These are phyloP conservation scores for Cicer arietinum DNA, from an alignment of 306 rosid species.

Conservation along the genomic window DNA sequence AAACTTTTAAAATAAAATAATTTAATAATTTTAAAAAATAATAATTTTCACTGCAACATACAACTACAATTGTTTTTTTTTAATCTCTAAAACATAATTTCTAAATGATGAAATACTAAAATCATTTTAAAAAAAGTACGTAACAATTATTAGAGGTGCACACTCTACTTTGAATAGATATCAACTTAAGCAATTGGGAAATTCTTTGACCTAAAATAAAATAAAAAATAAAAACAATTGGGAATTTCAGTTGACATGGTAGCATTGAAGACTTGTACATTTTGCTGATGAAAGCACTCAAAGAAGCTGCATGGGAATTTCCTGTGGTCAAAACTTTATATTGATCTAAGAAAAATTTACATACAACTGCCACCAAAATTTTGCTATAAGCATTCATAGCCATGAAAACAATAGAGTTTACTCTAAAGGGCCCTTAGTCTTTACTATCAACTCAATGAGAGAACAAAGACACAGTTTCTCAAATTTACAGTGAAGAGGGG, in stretches of 20 bases:
- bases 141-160: too few species aligned
- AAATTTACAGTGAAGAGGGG: constrained; percentile 79
- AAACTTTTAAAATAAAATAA: too few species aligned
- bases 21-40: too few species aligned
- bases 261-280: background rate
- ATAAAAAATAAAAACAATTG: too few species aligned
- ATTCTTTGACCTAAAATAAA: too few species aligned
- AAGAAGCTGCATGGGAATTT: constrained; percentile 34
- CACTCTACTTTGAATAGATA: too few species aligned
- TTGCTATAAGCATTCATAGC: constrained; percentile 59
- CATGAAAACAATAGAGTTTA: constrained; percentile 53
- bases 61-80: too few species aligned
- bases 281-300: constrained; percentile 39
- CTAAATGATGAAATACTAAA: too few species aligned
- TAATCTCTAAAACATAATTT: too few species aligned
- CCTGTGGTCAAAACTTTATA: constrained; percentile 50
- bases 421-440: constrained; percentile 62
- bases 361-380: constrained; percentile 60
- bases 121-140: too few species aligned
- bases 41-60: too few species aligned
- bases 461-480: constrained; percentile 89
- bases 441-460: constrained; percentile 66
- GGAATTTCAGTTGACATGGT: background rate
- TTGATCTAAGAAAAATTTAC: constrained; percentile 49
- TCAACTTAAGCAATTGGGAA: background rate